Percentiles rank a stretch among this genome's conserved stretches.
Evolutionary conservation across 257 asterid species (phyloP).

Genomic region (Euphrasia confusa): DNA sequence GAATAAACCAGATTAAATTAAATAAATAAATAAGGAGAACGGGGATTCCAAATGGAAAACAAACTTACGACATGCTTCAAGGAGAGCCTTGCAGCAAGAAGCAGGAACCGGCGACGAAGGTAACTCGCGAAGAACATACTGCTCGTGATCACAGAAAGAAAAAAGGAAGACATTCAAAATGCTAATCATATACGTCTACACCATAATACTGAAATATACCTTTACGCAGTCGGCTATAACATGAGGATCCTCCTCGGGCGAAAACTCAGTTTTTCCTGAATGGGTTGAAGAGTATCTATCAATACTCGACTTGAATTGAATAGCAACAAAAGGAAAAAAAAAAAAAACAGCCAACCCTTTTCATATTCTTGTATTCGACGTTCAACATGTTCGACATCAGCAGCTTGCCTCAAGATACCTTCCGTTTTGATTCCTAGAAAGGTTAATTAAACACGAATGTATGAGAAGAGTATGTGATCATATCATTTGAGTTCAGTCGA

Average conservation of each 20-base stretch:
- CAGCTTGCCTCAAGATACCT: slow-evolving; percentile 98
- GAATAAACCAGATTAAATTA: slow-evolving; percentile 20
- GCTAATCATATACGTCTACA: not conserved
- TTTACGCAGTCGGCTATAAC: slow-evolving; percentile 92
- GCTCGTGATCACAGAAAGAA: slow-evolving; percentile 25
- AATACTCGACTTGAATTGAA: too few relatives aligned
- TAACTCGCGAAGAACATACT: slow-evolving; percentile 92
- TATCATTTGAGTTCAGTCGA: not conserved
- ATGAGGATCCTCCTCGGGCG: slow-evolving; percentile 85
- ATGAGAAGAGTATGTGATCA: slow-evolving; percentile 21
- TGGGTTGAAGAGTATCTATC: not conserved
- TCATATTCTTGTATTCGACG: slow-evolving; percentile 85
- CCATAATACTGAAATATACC: slow-evolving; percentile 42
- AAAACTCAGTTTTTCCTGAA: slow-evolving; percentile 79
- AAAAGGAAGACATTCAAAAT: slow-evolving; percentile 16
- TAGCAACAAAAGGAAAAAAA: slow-evolving; percentile 20
- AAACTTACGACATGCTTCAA: slow-evolving; percentile 86
- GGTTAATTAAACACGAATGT: too few relatives aligned
- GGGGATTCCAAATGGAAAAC: not conserved
- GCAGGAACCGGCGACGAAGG: slow-evolving; percentile 99
- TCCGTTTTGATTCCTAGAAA: slow-evolving; percentile 69
- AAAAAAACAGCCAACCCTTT: slow-evolving; percentile 50
- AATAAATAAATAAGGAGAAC: not conserved
- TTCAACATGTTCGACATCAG: slow-evolving; percentile 95
- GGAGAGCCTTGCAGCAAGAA: slow-evolving; percentile 97